Percentiles rank a stretch among this genome's conserved stretches.
These are phyloP conservation scores for Rhododendron molle DNA, from an alignment of 148 eudicot genomes.

Conservation along the genomic window DNA sequence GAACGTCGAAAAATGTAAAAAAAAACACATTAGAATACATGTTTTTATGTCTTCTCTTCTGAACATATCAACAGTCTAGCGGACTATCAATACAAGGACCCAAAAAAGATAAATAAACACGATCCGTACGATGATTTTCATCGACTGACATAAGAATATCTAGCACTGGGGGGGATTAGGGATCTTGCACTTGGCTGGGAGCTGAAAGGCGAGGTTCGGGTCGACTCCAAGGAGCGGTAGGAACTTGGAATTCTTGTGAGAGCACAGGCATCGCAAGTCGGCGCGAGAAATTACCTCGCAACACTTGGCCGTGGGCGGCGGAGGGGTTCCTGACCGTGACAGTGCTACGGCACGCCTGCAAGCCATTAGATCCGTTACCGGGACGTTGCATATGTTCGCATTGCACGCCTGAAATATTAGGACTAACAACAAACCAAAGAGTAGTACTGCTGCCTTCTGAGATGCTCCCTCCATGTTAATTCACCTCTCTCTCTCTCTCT, in stretches of 20 bases:
- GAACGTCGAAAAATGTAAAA: too few relatives aligned
- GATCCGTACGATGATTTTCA: too few relatives aligned
- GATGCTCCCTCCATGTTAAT: background rate
- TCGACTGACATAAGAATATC: background rate
- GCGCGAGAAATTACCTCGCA: slow-evolving; percentile 34
- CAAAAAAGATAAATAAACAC: too few relatives aligned
- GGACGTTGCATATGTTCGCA: slow-evolving; percentile 34
- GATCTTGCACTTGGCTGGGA: slow-evolving; percentile 45
- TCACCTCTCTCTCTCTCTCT: background rate
- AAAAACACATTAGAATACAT: too few relatives aligned
- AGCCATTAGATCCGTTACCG: slow-evolving; percentile 19
- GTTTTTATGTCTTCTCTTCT: too few relatives aligned
- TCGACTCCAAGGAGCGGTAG: slow-evolving; percentile 43
- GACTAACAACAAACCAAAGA: background rate
- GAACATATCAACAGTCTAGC: too few relatives aligned
- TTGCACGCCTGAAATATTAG: background rate
- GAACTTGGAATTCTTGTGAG: slow-evolving; percentile 33
- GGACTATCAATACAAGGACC: too few relatives aligned
- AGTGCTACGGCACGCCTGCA: slow-evolving; percentile 47
- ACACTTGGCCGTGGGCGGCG: slow-evolving; percentile 33
- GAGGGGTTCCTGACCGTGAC: slow-evolving; percentile 23
- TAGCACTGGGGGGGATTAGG: slow-evolving; percentile 21
- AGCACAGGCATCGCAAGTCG: slow-evolving; percentile 53
- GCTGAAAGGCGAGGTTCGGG: slow-evolving; percentile 43
- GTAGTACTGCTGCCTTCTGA: background rate